Base-by-base conservation (phyloP, 495 filamentous ascomycete species). In the Penicillium fimorum region DNA sequence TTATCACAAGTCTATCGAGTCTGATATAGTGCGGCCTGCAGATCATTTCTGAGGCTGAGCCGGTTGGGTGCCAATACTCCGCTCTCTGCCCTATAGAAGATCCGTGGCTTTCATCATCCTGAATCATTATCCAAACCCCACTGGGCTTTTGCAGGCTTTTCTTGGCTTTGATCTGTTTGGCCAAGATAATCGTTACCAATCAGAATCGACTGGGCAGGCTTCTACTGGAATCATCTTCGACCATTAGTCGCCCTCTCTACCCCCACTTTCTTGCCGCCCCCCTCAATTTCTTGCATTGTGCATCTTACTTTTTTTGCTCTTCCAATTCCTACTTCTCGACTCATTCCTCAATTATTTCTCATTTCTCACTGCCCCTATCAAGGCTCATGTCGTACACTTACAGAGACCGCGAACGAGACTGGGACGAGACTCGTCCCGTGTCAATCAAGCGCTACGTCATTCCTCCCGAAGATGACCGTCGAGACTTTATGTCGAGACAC, bases 381-480 rank as follows among this genome's bases (percentile, higher is more conserved):
- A 62, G 44, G 55, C 63, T 64, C 58, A 79, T 79, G 76, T 78
- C 76, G 47, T 76, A 77, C 65, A 57, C 61, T 24, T 76, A 77
- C 60, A 68, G 73, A 70, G 72, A 78, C 50, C 67, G 66, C 27
- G 68, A 76, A 25, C 66, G 78, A 57, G 77, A 79, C 53, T 77
- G 72, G 62, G 74, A 79, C 52, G 73, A 76, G 15, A 59, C 65
- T 52, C 73, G 76, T 47, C 58, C 72, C 30, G 66, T 74, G 53
- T 72, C 73, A 7, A 69, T 80, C 57, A 81, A 82, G 58, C 76
- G 76, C 55, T 81, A 82, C 69, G 73, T 79, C 61, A 70, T 82
- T 53, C 68, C 75, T 17, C 47, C 66, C 13, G 76, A 80, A 2
- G 76, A 77, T 33, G 70, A 77, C 18, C 74, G 77, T 30, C 62